phyloP scores from a whole-genome alignment of 148 eudicot species.

The Fallopia convolvulus region DNA sequence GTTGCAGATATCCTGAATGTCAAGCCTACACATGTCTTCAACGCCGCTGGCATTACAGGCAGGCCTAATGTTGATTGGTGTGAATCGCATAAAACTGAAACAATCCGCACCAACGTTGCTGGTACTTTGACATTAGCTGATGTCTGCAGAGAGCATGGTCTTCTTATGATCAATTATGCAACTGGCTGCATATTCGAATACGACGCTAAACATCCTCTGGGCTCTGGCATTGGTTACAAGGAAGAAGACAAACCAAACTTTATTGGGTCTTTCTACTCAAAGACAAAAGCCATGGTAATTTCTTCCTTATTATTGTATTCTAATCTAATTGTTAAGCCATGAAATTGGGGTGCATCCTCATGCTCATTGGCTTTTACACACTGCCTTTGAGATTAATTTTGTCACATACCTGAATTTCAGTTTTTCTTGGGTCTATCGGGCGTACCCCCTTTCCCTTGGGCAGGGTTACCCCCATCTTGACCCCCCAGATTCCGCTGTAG shows the following conservation, averaged over 20 bases:
- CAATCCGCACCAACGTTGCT: conserved; percentile 53
- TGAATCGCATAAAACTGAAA: conserved; percentile 57
- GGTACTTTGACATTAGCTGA: conserved; percentile 57
- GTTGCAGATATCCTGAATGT: conserved; percentile 35
- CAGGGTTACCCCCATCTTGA: too few relatives aligned
- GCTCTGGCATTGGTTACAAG: conserved; percentile 59
- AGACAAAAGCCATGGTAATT: conserved; percentile 70
- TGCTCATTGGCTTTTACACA: too few relatives aligned
- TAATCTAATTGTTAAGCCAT: neutral
- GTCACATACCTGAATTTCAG: too few relatives aligned
- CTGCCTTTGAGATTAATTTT: too few relatives aligned
- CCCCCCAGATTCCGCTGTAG: too few relatives aligned
- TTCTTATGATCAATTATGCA: conserved; percentile 60
- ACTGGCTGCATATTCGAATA: conserved; percentile 69
- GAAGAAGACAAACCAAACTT: conserved; percentile 68
- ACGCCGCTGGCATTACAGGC: conserved; percentile 70
- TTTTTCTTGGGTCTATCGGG: too few relatives aligned
- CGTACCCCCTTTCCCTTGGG: neutral
- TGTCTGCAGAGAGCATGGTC: conserved; percentile 49
- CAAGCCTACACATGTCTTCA: conserved; percentile 58
- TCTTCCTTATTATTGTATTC: neutral
- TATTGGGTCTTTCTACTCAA: conserved; percentile 56
- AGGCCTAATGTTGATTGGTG: conserved; percentile 78
- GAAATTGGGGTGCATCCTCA: too few relatives aligned
- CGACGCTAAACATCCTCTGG: conserved; percentile 48